Percentiles rank a stretch among this genome's conserved stretches.
These are phyloP conservation scores for Thermothielavioides terrestris DNA, from an alignment of 495 filamentous ascomycete species.

Conservation along the genomic window DNA sequence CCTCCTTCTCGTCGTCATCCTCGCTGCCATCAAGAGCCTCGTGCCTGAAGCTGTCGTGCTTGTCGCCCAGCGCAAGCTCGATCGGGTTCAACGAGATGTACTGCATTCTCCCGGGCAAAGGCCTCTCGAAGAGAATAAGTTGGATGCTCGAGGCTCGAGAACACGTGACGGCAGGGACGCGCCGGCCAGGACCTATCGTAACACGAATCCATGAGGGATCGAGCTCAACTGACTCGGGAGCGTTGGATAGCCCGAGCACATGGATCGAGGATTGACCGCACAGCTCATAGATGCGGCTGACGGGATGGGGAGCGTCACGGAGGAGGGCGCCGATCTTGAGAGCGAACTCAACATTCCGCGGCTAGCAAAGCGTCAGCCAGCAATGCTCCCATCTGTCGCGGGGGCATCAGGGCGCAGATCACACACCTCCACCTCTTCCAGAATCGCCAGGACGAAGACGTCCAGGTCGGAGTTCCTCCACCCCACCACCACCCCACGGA, in stretches of 20 bases:
- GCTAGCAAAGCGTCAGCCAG: conserved; percentile 24
- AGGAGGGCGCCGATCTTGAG: conserved; percentile 75
- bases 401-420: background rate
- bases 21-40: conserved; percentile 41
- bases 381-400: background rate
- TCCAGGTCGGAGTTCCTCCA: conserved; percentile 92
- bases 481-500: conserved; percentile 79
- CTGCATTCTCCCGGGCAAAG: conserved; percentile 84
- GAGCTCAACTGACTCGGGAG: conserved; percentile 40
- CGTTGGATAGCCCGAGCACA: conserved; percentile 75
- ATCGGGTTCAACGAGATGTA: conserved; percentile 91
- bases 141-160: conserved; percentile 63
- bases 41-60: conserved; percentile 34
- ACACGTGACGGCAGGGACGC: conserved; percentile 65
- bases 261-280: conserved; percentile 78
- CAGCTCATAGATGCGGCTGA: conserved; percentile 69
- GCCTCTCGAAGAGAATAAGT: conserved; percentile 79
- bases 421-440: conserved; percentile 85
- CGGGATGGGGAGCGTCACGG: conserved; percentile 72
- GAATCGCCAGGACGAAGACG: conserved; percentile 76
- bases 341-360: conserved; percentile 74
- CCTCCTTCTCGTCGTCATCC: conserved; percentile 56
- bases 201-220: conserved; percentile 65
- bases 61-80: conserved; percentile 76
- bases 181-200: conserved; percentile 46